Evolutionary conservation across 202 grass and related monocot genomes (phyloP), one percentile per base, ranked within the genome.

Genomic region (Panicum hallii): DNA sequence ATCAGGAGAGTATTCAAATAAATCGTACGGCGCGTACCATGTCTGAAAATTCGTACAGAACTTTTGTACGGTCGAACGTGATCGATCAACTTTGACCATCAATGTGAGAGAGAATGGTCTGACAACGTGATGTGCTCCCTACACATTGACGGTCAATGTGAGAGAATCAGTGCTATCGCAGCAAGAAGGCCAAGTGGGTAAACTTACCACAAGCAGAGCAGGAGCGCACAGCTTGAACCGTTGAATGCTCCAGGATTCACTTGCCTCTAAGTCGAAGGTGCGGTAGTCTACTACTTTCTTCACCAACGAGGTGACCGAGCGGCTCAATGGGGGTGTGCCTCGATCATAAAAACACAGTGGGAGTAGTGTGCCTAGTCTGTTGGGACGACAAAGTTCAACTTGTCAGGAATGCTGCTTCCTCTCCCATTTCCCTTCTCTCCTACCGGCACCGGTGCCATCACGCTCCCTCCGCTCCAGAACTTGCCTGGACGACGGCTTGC

Each of bases 361-460:
- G 47, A 49, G 47, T 12, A 41, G 36, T 14, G 38, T 69, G 66
- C 12, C 23, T 50, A 71, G 30, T 71, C 4, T 71, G 12, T 5
- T 26, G 46, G 46, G 50, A 38, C 36, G 36, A 38, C 36, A 26
- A 72, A 17, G 32, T 47, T 52, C 32, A 17, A 15, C 0, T 1
- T 3, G 41, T 83, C 63, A 84, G 6, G 82, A 68, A 56, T 87
- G 80, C 20, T 98, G 89, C 80, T 98, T 98, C 87, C 95, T 93
- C 83, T 98, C 95, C 95, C 95, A 98, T 87, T 98, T 98, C 20
- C 95, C 91, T 86, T 95, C 92, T 20, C 94, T 87, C 7, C 94
- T 85, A 41, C 64, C 56, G 8, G 56, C 20, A 0, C 36, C 38
- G 44, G 50, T 19, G 22, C 83, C 83, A 7, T 94, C 95, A 44